Base-by-base conservation (phyloP, 106 monocot species). In the Triglochin maritima region DNA sequence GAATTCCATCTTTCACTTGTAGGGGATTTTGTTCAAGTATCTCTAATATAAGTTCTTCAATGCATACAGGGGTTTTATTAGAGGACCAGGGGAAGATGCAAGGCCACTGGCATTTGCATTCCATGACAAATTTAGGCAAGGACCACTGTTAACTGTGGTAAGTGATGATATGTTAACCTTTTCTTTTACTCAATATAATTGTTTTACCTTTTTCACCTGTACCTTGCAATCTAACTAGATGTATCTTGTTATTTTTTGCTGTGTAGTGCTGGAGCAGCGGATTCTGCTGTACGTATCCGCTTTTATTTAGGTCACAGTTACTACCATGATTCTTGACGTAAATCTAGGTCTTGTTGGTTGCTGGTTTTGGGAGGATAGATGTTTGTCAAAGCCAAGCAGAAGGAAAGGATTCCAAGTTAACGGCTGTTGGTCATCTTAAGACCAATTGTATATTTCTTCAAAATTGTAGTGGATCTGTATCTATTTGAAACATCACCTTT, bases 231-330 rank as follows among this genome's bases (percentile, higher is more conserved):
- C 42, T 43, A 5, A 43, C 6, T 50, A 5, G n/a, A 44, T 29
- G 11, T 50, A 47, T 54, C 12, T 43, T 43, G 13, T 55, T 49
- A 5, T 56, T 55, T 44, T 0, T 50, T 56, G 64, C 1, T 15
- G 65, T 77, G 67, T 69, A 98, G 96, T 92, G 96, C 61, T 98
- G 96, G 96, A 98, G 96, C 68, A 84, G 76, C 70, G 96, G 96
- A 48, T 86, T 85, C 76, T 91, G 91, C 72, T 98, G 91, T 80
- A 98, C 96, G 15, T 98, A 98, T 79, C 96, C 96, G 43, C 86
- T 98, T 42, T 68, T 98, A 46, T 88, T 91, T 55, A 81, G 76
- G 44, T 77, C 88, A 5, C 79, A 86, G 66, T 4, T 82, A 16
- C 68, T 95, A 76, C 78, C 76, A 67, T 82, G 69, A 69, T 43